These are phyloP conservation scores for Scutellaria baicalensis DNA, from an alignment of 257 asterid species.

Conservation along the genomic window DNA sequence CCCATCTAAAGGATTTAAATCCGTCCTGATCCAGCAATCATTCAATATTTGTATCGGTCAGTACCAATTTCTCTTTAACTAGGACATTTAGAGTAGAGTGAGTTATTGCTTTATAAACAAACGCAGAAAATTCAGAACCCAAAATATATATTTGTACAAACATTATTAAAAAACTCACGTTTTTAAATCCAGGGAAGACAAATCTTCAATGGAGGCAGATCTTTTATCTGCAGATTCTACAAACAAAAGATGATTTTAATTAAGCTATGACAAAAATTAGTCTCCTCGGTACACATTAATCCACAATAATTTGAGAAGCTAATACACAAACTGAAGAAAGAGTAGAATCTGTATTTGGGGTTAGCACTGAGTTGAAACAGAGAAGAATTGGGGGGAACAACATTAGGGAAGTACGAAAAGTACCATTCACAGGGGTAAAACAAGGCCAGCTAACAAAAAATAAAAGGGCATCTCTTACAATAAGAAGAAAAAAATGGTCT, in stretches of 20 bases:
- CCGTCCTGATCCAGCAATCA: background rate
- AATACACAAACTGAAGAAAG: background rate
- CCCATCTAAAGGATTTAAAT: background rate
- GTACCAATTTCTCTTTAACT: background rate
- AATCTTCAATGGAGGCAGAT: slow-evolving; percentile 49
- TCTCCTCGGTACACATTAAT: background rate
- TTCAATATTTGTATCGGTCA: background rate
- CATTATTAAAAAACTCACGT: slow-evolving; percentile 34
- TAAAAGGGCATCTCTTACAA: background rate
- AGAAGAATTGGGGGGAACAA: background rate
- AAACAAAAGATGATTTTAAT: slow-evolving; percentile 12
- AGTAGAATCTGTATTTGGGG: background rate
- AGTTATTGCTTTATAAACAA: background rate
- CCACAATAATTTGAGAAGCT: background rate
- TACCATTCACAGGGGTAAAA: background rate
- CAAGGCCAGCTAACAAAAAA: background rate
- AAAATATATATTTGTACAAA: background rate
- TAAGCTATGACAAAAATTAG: background rate
- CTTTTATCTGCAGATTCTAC: slow-evolving; percentile 68
- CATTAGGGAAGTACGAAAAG: background rate
- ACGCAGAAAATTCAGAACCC: background rate
- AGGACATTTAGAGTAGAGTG: background rate
- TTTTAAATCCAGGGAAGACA: slow-evolving; percentile 71
- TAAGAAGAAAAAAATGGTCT: background rate
- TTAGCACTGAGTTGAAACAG: background rate